Evolutionary conservation across 2,329 filamentous ascomycete genomes (phyloP), one percentile per base, ranked within the genome.

Genomic region (Colletotrichum paranaense): DNA sequence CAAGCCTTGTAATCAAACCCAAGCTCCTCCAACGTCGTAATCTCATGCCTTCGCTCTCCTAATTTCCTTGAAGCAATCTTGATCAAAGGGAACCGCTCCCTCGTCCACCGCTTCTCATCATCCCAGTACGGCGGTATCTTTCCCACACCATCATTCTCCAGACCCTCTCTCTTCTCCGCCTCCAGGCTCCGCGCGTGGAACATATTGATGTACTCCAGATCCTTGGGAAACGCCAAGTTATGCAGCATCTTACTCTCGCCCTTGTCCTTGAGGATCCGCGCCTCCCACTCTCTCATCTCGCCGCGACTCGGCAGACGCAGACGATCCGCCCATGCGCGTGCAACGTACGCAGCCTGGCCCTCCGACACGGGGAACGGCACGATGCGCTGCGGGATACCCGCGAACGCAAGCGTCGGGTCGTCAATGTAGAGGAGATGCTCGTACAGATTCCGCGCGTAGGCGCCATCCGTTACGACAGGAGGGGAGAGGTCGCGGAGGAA

Each of bases 331-430:
- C 91, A 94, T 0, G 94, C 86, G 1, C 92, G 87, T 0, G 92
- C 89, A 19, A 95, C 84, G 1, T 92, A 88, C 0, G 92, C 90
- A 2, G 88, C 87, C 78, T 95, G 93, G 1, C 88, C 91, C 80
- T 95, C 92, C 0, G 91, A 88, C 7, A 94, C 79, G 0, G 92
- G 91, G 75, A 95, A 95, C 0, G 94, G 93, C 3, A 94, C 91
- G 30, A 95, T 87, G 62, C 91, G 90, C 76, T 93, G 91, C 4
- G 90, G 89, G 12, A 95, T 83, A 1, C 88, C 89, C 2, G 92
- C 86, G 78, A 95, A 92, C 0, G 88, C 89, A 0, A 95, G 84
- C 0, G 91, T 93, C 0, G 92, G 92, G 30, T 91, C 86, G 0
- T 88, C 84, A 0, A 88, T 88, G 79, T 91, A 92, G 79, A 95